phyloP scores from a whole-genome alignment of 2,329 filamentous ascomycete species.

The Curvularia lunata region DNA sequence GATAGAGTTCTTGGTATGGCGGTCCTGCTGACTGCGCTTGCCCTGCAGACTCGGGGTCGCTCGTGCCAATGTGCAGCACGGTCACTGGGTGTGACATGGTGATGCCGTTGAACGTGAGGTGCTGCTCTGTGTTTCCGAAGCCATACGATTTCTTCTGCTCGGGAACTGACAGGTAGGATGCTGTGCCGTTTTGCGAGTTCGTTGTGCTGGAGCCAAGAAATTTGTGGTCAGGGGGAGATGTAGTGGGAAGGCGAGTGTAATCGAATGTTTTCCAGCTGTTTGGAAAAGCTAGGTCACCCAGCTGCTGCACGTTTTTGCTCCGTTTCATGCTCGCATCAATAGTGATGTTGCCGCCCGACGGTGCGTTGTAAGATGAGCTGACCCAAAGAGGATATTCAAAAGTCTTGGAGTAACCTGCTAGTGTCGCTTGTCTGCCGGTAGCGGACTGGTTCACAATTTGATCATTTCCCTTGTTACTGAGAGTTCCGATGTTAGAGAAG shows the following conservation, averaged over 20 bases:
- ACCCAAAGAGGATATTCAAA: conserved; percentile 69
- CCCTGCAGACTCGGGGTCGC: not conserved
- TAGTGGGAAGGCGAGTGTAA: conserved; percentile 32
- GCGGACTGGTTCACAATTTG: conserved; percentile 62
- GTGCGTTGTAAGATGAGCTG: conserved; percentile 58
- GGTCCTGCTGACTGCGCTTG: not conserved
- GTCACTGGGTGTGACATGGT: conserved; percentile 21
- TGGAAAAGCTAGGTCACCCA: conserved; percentile 61
- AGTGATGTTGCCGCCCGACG: conserved; percentile 51
- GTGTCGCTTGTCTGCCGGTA: conserved; percentile 55
- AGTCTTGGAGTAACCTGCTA: conserved; percentile 45
- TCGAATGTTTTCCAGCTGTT: conserved; percentile 66
- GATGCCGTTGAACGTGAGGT: conserved; percentile 61
- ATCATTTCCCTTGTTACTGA: conserved; percentile 61
- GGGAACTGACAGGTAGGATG: conserved; percentile 59
- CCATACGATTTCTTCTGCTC: conserved; percentile 58
- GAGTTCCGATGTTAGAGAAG: conserved; percentile 62
- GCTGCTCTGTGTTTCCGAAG: conserved; percentile 64
- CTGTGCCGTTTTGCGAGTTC: conserved; percentile 65
- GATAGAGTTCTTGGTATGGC: conserved; percentile 59
- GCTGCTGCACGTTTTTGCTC: conserved; percentile 56
- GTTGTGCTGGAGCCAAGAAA: conserved; percentile 52
- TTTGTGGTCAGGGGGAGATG: conserved; percentile 3
- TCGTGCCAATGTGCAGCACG: conserved; percentile 11
- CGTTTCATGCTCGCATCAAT: conserved; percentile 58